These are phyloP conservation scores for Fraxinus latifolia DNA, from an alignment of 305 asterid species.

Conservation along the genomic window DNA sequence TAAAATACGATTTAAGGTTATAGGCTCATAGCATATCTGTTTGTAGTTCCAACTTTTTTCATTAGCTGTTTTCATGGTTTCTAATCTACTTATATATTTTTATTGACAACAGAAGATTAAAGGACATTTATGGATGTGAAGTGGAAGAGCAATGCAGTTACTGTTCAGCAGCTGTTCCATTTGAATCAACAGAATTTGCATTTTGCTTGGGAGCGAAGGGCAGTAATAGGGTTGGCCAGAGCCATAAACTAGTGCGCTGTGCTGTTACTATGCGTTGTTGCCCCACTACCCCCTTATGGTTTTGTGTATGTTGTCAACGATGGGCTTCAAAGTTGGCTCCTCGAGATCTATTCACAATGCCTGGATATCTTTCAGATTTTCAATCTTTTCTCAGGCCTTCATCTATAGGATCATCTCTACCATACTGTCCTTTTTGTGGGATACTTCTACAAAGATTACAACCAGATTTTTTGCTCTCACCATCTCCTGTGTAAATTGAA, in stretches of 20 bases:
- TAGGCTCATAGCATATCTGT: background rate
- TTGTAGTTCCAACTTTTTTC: background rate
- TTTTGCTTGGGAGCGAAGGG: conserved; percentile 49
- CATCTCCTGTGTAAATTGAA: conserved; percentile 49
- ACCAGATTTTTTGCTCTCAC: conserved; percentile 65
- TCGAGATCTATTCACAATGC: conserved; percentile 43
- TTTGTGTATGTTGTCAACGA: conserved; percentile 69
- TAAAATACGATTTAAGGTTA: background rate
- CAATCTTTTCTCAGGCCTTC: conserved; percentile 30
- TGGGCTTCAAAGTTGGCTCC: conserved; percentile 52
- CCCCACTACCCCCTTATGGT: conserved; percentile 66
- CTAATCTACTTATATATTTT: background rate
- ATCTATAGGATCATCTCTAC: conserved; percentile 34
- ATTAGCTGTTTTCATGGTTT: background rate
- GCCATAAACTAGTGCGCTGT: conserved; percentile 47
- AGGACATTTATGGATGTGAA: conserved; percentile 29
- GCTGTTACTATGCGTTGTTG: conserved; percentile 32
- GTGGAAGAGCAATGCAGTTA: conserved; percentile 60
- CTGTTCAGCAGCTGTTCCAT: conserved; percentile 73
- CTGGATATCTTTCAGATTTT: conserved; percentile 46
- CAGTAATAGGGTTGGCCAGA: conserved; percentile 30
- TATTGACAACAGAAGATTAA: conserved; percentile 26
- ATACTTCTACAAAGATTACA: conserved; percentile 68
- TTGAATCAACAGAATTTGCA: conserved; percentile 66
- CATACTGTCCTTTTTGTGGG: conserved; percentile 84